Conservation (phyloP, 2,329 filamentous ascomycete genomes). For the Sphaerulina populicola region DNA sequence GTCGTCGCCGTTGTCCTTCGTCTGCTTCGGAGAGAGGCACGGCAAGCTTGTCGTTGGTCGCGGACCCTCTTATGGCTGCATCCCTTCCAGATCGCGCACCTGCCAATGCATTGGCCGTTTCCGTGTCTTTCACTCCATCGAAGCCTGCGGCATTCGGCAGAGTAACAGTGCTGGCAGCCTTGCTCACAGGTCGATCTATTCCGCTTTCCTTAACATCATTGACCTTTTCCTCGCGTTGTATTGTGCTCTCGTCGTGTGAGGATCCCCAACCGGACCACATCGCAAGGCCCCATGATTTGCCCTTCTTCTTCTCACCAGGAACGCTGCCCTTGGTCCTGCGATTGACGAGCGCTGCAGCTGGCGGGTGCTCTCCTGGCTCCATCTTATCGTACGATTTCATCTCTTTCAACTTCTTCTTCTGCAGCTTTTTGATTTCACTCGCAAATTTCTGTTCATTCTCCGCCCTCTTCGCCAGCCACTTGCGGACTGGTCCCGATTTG, state of each 20-base stretch:
- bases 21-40: conserved; percentile 12
- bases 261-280: conserved; percentile 85
- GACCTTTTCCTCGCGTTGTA: conserved; percentile 52
- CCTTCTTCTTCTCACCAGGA: conserved; percentile 28
- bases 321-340: conserved; percentile 38
- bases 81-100: conserved; percentile 6
- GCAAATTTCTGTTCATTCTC: conserved; percentile 68
- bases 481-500: conserved; percentile 68
- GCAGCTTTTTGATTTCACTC: conserved; percentile 59
- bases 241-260: conserved; percentile 72
- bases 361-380: conserved; percentile 63
- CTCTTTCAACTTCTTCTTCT: conserved; percentile 65
- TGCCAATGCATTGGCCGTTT: conserved; percentile 4
- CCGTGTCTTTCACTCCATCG: background rate
- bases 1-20: conserved; percentile 17
- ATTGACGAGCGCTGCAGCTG: conserved; percentile 61
- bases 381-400: conserved; percentile 62
- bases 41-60: conserved; percentile 8
- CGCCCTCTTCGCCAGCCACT: conserved; percentile 70
- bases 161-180: conserved; percentile 4
- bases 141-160: background rate
- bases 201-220: conserved; percentile 13
- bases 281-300: conserved; percentile 60
- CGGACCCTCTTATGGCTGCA: conserved; percentile 1
- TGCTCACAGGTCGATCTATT: conserved; percentile 1